These are phyloP conservation scores for Melaleuca alternifolia DNA, from an alignment of 345 rosid species.

Conservation along the genomic window DNA sequence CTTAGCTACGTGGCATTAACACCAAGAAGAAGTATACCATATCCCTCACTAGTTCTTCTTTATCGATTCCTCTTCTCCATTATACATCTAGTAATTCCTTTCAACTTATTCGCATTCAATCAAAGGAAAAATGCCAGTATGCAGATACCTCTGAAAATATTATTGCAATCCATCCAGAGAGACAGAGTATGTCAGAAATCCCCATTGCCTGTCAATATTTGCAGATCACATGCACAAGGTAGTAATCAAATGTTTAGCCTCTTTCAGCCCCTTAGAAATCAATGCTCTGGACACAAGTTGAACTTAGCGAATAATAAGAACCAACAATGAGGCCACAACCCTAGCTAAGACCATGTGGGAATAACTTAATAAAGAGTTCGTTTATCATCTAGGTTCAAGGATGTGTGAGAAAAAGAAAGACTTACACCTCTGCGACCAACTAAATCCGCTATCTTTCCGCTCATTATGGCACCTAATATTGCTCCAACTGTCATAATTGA, in stretches of 20 bases:
- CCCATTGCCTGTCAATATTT: constrained; percentile 46
- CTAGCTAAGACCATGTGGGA: neutral
- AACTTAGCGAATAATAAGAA: neutral
- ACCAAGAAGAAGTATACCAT: neutral
- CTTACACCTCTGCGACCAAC: constrained; percentile 64
- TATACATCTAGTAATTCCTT: neutral
- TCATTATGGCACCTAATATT: constrained; percentile 70
- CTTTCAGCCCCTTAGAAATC: neutral
- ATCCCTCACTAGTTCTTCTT: neutral
- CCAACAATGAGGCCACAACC: neutral
- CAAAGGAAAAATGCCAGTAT: neutral
- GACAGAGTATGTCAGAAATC: constrained; percentile 52
- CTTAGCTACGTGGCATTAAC: neutral
- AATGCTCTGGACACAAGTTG: neutral
- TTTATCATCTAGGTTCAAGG: neutral
- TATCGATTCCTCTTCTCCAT: neutral
- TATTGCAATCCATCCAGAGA: constrained; percentile 57
- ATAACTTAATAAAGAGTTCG: neutral
- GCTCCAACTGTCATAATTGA: constrained; percentile 75
- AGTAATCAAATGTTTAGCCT: neutral
- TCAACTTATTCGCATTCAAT: neutral
- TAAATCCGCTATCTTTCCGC: constrained; percentile 59
- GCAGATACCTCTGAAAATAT: constrained; percentile 37
- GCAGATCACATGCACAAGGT: neutral
- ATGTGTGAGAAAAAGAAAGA: neutral